These are phyloP conservation scores for Aureobasidium mangrovei DNA, from an alignment of 2,329 filamentous ascomycete genomes.

Conservation along the genomic window DNA sequence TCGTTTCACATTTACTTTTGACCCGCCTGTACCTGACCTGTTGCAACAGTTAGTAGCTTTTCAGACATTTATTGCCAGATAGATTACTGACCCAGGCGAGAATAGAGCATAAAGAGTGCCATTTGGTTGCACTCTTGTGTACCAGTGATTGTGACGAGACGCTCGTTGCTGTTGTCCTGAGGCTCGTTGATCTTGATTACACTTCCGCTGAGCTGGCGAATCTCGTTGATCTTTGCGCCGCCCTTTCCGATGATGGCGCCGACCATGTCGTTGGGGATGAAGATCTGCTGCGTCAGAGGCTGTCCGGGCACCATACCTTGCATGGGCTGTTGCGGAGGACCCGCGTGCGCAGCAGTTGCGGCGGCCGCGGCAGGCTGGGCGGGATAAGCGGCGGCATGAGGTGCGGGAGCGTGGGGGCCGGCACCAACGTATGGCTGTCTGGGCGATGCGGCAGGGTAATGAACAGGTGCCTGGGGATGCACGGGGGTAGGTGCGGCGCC, in stretches of 20 bases:
- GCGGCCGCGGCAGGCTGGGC: slow-evolving; percentile 41
- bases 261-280: slow-evolving; percentile 99
- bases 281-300: slow-evolving; percentile 94
- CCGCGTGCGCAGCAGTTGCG: slow-evolving; percentile 45
- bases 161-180: slow-evolving; percentile 97
- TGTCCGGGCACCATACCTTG: slow-evolving; percentile 67
- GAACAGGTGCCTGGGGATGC: slow-evolving; percentile 55
- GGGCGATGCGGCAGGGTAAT: slow-evolving; percentile 61
- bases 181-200: slow-evolving; percentile 99
- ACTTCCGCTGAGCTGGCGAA: slow-evolving; percentile 89
- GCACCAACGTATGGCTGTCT: slow-evolving; percentile 68
- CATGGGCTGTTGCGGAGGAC: slow-evolving; percentile 66
- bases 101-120: slow-evolving; percentile 99
- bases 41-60: slow-evolving; percentile 7
- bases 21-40: slow-evolving; percentile 17
- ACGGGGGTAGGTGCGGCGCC: slow-evolving; percentile 44
- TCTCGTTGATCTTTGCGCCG: slow-evolving; percentile 98
- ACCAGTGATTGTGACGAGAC: slow-evolving; percentile 92
- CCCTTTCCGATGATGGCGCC: slow-evolving; percentile 98
- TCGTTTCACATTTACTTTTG: slow-evolving; percentile 16
- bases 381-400: slow-evolving; percentile 54
- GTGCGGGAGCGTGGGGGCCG: slow-evolving; percentile 68
- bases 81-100: slow-evolving; percentile 68
- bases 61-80: slow-evolving; percentile 18
- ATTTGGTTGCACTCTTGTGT: slow-evolving; percentile 98